A percentile compares a stretch with the other conserved stretches of the same genome.
phyloP scores from a whole-genome alignment of 768 basidiomycete genomes.

The Pleurotus giganteus region DNA sequence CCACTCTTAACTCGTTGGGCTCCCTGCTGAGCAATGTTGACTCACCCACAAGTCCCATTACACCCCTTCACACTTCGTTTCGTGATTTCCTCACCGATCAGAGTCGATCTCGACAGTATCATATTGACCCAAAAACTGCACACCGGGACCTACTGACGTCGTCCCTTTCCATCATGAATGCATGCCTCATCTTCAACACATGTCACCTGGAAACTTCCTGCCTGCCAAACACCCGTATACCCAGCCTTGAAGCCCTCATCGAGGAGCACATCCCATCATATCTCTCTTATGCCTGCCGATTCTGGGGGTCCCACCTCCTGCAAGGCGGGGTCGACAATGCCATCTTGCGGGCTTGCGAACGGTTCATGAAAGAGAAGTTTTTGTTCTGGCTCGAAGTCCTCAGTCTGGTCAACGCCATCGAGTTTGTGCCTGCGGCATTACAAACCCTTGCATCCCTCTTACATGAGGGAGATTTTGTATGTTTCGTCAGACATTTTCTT shows the following conservation, averaged over 20 bases:
- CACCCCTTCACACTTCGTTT: slow-evolving; percentile 32
- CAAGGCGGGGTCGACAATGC: slow-evolving; percentile 3
- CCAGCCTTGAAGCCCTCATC: slow-evolving; percentile 17
- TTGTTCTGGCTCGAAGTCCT: slow-evolving; percentile 39
- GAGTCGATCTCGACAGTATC: slow-evolving; percentile 20
- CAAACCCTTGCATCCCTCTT: background rate
- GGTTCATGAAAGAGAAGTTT: slow-evolving; percentile 22
- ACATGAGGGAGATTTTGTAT: background rate
- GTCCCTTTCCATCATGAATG: slow-evolving; percentile 28
- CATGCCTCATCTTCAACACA: slow-evolving; percentile 36
- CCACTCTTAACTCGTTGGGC: slow-evolving; percentile 19
- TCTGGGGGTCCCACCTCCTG: slow-evolving; percentile 32
- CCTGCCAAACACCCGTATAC: slow-evolving; percentile 23
- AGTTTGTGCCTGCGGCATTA: slow-evolving; percentile 13
- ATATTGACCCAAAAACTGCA: slow-evolving; percentile 13
- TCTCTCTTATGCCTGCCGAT: slow-evolving; percentile 34
- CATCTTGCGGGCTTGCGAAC: slow-evolving; percentile 14
- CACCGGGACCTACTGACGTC: slow-evolving; percentile 18
- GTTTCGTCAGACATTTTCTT: too few relatives aligned
- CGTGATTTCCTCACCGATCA: slow-evolving; percentile 28
- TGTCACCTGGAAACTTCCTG: slow-evolving; percentile 33
- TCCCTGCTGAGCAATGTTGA: slow-evolving; percentile 20
- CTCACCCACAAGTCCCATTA: slow-evolving; percentile 17
- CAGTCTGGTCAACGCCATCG: slow-evolving; percentile 16
- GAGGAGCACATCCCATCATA: slow-evolving; percentile 22